phyloP scores from a whole-genome alignment of 1,139 yeast genomes.

The Pichia sp. region DNA sequence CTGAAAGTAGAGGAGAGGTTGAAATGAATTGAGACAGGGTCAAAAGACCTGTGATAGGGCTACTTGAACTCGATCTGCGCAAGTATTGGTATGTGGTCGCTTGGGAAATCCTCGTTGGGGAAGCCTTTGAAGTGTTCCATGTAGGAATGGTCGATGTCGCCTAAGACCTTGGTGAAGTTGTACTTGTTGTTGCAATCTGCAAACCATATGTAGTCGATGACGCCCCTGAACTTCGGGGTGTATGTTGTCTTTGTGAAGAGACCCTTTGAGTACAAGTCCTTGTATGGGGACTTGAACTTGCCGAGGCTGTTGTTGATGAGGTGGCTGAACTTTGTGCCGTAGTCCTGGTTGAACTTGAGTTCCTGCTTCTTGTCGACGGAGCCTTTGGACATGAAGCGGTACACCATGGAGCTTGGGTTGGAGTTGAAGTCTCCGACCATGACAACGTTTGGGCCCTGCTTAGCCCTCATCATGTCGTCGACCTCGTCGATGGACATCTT shows the following conservation, averaged over 20 bases:
- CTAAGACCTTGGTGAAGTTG: conserved; percentile 32
- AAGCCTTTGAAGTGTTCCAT: conserved; percentile 32
- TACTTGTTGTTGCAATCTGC: conserved; percentile 33
- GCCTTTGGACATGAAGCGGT: conserved; percentile 40
- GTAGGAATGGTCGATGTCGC: conserved; percentile 28
- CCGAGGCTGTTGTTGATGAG: conserved; percentile 25
- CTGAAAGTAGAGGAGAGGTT: background rate
- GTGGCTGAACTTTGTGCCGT: conserved; percentile 25
- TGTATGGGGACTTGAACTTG: conserved; percentile 29
- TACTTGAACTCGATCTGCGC: conserved; percentile 25
- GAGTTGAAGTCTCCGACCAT: conserved; percentile 54
- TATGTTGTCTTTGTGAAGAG: conserved; percentile 45
- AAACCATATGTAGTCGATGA: conserved; percentile 59
- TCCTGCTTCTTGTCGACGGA: conserved; percentile 12
- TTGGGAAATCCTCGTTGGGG: conserved; percentile 42
- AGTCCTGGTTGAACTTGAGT: conserved; percentile 13
- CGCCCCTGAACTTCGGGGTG: conserved; percentile 45
- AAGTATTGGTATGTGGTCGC: conserved; percentile 41
- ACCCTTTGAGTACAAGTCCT: conserved; percentile 22
- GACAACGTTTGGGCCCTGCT: conserved; percentile 27
- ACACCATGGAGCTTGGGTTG: conserved; percentile 44
- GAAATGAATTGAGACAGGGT: background rate
- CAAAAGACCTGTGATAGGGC: background rate
- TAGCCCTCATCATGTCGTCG: conserved; percentile 12
- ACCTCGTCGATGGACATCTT: conserved; percentile 27